Evolutionary conservation across 2,329 filamentous ascomycete genomes (phyloP), one percentile per base, ranked within the genome.

Genomic region (Pseudocercospora pini-densiflorae): DNA sequence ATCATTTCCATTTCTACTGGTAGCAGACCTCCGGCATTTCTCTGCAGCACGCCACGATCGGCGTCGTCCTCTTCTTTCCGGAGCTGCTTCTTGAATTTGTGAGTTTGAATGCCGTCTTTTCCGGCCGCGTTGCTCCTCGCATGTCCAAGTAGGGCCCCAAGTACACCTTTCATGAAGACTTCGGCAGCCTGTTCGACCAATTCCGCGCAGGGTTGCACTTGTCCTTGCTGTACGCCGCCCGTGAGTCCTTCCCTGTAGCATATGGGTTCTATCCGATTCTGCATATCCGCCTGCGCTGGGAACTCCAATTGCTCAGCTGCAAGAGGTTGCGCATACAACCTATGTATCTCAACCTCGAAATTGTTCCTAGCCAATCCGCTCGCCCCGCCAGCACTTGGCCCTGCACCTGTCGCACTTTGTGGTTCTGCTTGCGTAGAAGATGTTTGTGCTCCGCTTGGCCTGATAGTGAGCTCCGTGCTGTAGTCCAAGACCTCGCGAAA

Each of bases 1-100:
- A 91, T 89, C 61, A 90, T 90, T 76, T 91, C 93, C 2, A 91
- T 88, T 78, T 97, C 93, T 40, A 93, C 82, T 0, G 94, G 94
- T 5, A 97, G 81, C 29, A 97, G 80, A 1, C 93, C 93, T 57
- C 87, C 90, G 66, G 91, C 90, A 65, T 93, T 92, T 71, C 92
- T 86, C 19, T 86, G 83, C 1, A 96, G 78, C 72, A 94, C 91
- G 4, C 93, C 93, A n/a, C 88, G 85, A 47, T 88, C 85, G 27
- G 87, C 89, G 0, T 88, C 86, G 51, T 90, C 86, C 76, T 97
- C 93, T 77, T 97, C 94, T 55, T 84, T 83, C 62, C 88, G 87
- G 10, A 97, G 84, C 76, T 92, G 91, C 65, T 87, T 85, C 69
- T 88, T 88, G 79, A 94, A 97, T 65, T 88, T 89, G 71, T 90